Conservation (phyloP, 176 grass and related monocot genomes). For the Triticum urartu region DNA sequence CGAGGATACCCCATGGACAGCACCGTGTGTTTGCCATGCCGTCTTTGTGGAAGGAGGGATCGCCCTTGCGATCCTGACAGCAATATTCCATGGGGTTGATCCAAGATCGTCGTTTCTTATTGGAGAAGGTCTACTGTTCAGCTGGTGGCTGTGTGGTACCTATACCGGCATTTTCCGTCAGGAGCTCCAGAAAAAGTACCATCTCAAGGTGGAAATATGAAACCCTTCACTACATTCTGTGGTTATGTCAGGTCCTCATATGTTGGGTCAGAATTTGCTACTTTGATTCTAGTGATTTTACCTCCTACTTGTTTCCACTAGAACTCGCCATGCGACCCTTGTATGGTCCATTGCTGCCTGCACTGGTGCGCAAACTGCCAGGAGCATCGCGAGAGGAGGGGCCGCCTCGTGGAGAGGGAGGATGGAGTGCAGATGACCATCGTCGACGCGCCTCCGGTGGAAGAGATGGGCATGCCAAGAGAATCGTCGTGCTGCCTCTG, state of each 20-base stretch:
- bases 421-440: slow-evolving; percentile 55
- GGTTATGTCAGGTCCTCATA: not conserved
- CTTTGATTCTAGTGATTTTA: not conserved
- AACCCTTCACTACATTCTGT: not conserved
- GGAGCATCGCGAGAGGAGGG: slow-evolving; percentile 87
- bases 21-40: slow-evolving; percentile 80
- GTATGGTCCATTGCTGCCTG: slow-evolving; percentile 89
- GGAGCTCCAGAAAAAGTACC: slow-evolving; percentile 87
- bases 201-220: slow-evolving; percentile 71
- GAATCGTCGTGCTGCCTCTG: slow-evolving; percentile 12
- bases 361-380: slow-evolving; percentile 95
- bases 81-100: slow-evolving; percentile 78
- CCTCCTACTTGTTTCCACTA: slow-evolving; percentile 26
- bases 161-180: slow-evolving; percentile 84
- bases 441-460: slow-evolving; percentile 71
- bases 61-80: slow-evolving; percentile 60
- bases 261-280: not conserved
- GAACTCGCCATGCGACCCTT: slow-evolving; percentile 86
- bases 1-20: slow-evolving; percentile 78
- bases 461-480: slow-evolving; percentile 71
- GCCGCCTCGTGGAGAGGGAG: slow-evolving; percentile 48
- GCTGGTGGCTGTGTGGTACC: slow-evolving; percentile 88
- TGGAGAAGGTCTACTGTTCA: slow-evolving; percentile 83
- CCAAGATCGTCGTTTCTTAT: slow-evolving; percentile 75
- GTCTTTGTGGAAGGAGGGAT: slow-evolving; percentile 87